Evolutionary conservation across 345 rosid species (phyloP), one percentile per base, ranked within the genome.

Genomic region (Eutrema heterophyllum): DNA sequence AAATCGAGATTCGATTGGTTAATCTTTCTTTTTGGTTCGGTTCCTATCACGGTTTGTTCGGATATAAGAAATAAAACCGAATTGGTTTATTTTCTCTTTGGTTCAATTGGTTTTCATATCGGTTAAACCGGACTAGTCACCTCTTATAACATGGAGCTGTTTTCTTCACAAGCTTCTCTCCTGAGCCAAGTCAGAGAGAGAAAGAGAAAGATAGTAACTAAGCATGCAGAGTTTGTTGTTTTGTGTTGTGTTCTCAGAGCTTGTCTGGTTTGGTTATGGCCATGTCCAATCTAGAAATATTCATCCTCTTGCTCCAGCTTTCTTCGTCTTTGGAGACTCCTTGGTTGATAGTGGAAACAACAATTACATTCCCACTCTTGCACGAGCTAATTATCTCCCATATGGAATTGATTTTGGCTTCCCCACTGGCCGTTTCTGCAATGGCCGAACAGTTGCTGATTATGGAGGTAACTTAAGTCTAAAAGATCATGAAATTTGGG

Each of bases 391-490:
- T 55, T 81, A 73, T 70, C 58, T 61, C 16, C 81, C 86, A 7
- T 64, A 77, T 62, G 85, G 85, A n/a, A 83, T 83, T 36, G 85
- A 83, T 71, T 80, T 80, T 27, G 85, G 83, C 11, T 49, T 50
- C 53, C 79, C 83, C 13, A 73, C 78, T 9, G 80, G 78, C 5
- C 77, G 82, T 38, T 80, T 80, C 78, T 77, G 81, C 50, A 80
- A 83, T 33, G 85, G 81, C 11, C 73, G 72, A 33, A 80, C 83
- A 2, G 73, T 72, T 33, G 77, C 35, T 66, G 85, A 77, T 66
- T 76, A 39, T 70, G 68, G 48, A 73, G 81, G 85, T 65, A 59
- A 16, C 40, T 39, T 30, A 36, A 33, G 38, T 56, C 32, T 45
- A 30, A 14, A 61, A 18, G 38, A 58, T 67, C 55, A 50, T 43